Evolutionary conservation across 345 rosid genomes (phyloP), one percentile per base, ranked within the genome.

Genomic region (Brassica carinata): DNA sequence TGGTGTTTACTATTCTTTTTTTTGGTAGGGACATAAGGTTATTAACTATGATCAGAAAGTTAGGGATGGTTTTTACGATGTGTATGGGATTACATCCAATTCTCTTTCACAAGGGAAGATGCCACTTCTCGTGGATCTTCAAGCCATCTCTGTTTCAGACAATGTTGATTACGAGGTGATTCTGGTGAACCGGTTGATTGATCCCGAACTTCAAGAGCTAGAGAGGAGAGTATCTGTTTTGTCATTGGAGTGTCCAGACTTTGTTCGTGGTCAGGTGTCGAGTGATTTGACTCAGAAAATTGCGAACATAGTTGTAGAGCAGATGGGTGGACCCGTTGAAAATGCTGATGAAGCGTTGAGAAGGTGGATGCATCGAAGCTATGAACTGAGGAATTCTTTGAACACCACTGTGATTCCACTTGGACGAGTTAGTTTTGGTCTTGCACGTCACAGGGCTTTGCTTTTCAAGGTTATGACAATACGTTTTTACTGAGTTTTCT

Each of bases 311-410:
- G 98, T 94, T 89, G 98, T 90, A 62, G 78, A 85, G 72, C 89
- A 90, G 83, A 87, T 94, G 98, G 98, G 98, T 64, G 98, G 98
- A n/a, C 94, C 89, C 5, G 98, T 94, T 72, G 89, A 83, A 9
- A 89, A 90, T 87, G 95, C 97, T 11, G 98, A 86, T 85, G 97
- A 87, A 79, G 91, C 94, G 77, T 81, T 87, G 83, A 79, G 83
- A 81, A 87, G 85, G 90, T 94, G 98, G 98, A 86, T 66, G 51
- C 74, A 71, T 61, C 91, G 92, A 77, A 90, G 89, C 83, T 69
- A 64, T 33, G 89, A 92, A 76, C 85, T 94, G 48, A 88, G 87
- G 64, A 85, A 81, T 83, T 86, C 88, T 71, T 85, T 90, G 79
- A 89, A 87, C 59, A 77, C 88, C 38, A 80, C 86, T 74, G 79